Evolutionary conservation across 192 early-diverging fungal genomes (phyloP).

Genomic region (Cetraspora pellucida): DNA sequence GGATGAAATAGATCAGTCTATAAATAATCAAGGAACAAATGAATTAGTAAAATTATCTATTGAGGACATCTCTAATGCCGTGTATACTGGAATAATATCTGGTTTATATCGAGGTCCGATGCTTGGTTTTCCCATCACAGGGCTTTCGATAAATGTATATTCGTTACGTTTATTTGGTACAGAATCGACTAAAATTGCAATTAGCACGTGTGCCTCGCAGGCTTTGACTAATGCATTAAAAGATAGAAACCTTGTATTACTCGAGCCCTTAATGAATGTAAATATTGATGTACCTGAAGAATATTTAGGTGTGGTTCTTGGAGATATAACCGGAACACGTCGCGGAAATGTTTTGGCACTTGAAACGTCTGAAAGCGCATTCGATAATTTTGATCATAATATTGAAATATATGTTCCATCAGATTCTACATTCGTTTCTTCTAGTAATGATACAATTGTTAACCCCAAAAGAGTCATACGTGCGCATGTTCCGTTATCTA

Average conservation of each 20-base stretch:
- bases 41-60: conserved; percentile 23
- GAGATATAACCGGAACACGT: conserved; percentile 79
- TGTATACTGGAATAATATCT: conserved; percentile 66
- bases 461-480: conserved; percentile 44
- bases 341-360: conserved; percentile 71
- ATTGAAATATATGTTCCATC: conserved; percentile 51
- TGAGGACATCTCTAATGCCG: conserved; percentile 44
- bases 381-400: conserved; percentile 14
- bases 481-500: conserved; percentile 73
- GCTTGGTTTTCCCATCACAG: conserved; percentile 75
- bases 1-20: conserved; percentile 30
- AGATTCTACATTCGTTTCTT: conserved; percentile 35
- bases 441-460: conserved; percentile 36
- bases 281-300: conserved; percentile 67
- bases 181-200: conserved; percentile 61
- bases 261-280: conserved; percentile 88
- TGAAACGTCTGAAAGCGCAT: conserved; percentile 44
- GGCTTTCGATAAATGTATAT: conserved; percentile 56
- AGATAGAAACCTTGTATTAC: conserved; percentile 43
- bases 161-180: conserved; percentile 58
- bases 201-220: conserved; percentile 64
- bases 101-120: conserved; percentile 77
- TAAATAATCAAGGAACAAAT: conserved; percentile 25
- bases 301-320: conserved; percentile 75
- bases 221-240: conserved; percentile 61